Percentiles rank a stretch among this genome's conserved stretches.
Conservation (phyloP, 495 filamentous ascomycete species). For the Penicillium subrubescens region DNA sequence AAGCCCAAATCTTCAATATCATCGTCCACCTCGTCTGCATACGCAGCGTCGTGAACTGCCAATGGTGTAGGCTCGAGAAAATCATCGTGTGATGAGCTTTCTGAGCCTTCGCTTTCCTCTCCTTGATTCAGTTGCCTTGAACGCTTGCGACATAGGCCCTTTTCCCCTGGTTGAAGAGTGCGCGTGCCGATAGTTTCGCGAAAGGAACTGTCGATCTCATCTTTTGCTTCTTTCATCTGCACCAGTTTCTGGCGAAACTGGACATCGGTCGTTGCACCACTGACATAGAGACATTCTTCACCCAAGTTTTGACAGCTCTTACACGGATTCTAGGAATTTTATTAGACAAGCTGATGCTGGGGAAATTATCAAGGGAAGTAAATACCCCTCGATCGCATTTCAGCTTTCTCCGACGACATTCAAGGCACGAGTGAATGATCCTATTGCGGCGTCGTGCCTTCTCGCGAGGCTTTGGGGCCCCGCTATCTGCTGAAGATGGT, state of each 20-base stretch:
- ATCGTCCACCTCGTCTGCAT: conserved; percentile 62
- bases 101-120: not conserved
- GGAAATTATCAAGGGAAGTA: not conserved
- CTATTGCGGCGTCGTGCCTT: conserved; percentile 29
- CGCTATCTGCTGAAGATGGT: not conserved
- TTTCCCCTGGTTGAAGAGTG: conserved; percentile 39
- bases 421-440: conserved; percentile 68
- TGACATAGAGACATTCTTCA: not conserved
- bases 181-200: conserved; percentile 27
- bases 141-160: conserved; percentile 16
- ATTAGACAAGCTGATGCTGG: not conserved
- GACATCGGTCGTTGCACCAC: not conserved
- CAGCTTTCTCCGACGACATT: conserved; percentile 71
- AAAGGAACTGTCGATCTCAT: conserved; percentile 61
- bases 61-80: conserved; percentile 35
- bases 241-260: conserved; percentile 51
- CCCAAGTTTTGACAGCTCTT: not conserved
- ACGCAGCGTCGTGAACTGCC: conserved; percentile 63
- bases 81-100: not conserved
- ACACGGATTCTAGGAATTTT: not conserved
- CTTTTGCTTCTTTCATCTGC: conserved; percentile 72
- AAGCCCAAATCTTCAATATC: conserved; percentile 71
- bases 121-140: not conserved
- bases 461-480: not conserved
- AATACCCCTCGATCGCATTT: conserved; percentile 62